phyloP scores from a whole-genome alignment of 108 stramenopile species.

The Conticribra weissflogii region DNA sequence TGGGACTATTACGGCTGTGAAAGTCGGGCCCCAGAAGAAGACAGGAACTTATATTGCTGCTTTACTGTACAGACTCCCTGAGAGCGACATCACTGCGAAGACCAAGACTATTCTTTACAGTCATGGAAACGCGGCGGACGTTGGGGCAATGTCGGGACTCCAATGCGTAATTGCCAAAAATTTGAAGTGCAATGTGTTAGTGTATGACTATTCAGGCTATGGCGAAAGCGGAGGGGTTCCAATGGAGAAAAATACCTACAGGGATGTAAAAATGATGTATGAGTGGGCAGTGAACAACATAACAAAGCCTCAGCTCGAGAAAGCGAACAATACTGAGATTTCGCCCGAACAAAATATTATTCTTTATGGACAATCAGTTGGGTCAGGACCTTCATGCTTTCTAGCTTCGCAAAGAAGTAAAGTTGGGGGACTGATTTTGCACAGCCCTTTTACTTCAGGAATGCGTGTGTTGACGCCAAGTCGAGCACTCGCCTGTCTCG shows the following conservation, averaged over 20 bases:
- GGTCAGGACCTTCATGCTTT: conserved; percentile 84
- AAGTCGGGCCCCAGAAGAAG: conserved; percentile 66
- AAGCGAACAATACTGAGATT: not conserved
- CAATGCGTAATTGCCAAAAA: conserved; percentile 67
- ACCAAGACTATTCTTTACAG: conserved; percentile 85
- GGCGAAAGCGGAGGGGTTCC: conserved; percentile 84
- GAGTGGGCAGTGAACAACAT: conserved; percentile 59
- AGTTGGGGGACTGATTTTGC: conserved; percentile 81
- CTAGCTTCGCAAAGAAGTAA: conserved; percentile 55
- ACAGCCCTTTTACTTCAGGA: conserved; percentile 86
- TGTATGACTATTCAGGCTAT: conserved; percentile 90
- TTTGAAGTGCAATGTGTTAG: conserved; percentile 74
- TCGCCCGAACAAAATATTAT: conserved; percentile 60
- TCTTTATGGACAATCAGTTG: conserved; percentile 93
- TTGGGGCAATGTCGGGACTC: conserved; percentile 82
- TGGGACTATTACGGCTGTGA: conserved; percentile 61
- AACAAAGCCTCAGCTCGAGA: conserved; percentile 12
- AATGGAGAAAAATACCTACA: conserved; percentile 81
- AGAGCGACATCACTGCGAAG: conserved; percentile 18
- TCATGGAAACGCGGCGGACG: conserved; percentile 92
- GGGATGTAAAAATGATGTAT: conserved; percentile 83
- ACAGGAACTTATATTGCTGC: conserved; percentile 62
- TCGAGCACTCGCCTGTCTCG: conserved; percentile 77
- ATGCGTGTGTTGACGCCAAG: conserved; percentile 87
- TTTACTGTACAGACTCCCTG: conserved; percentile 63